Evolutionary conservation across 768 basidiomycete genomes (phyloP), one percentile per base, ranked within the genome.

Genomic region (Collybia nuda): DNA sequence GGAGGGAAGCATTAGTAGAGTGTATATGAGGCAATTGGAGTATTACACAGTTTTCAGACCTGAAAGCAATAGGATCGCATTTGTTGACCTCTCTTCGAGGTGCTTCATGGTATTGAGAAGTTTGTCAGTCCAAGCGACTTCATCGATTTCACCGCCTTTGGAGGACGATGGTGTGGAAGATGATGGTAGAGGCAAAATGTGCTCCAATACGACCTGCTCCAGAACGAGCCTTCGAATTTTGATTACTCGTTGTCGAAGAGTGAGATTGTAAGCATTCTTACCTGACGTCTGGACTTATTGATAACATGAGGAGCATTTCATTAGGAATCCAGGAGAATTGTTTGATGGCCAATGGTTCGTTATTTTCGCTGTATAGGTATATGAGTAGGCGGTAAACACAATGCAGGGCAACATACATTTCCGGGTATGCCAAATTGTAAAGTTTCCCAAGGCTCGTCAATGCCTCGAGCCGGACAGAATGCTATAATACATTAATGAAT

Each of bases 321-420:
- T 86, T 77, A 0, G 97, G 94, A 53, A 99, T 98, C 97, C 97
- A 99, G 0, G 82, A 84, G 61, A 98, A 98, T 40, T 95, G 90
- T 14, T 72, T 60, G 24, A 86, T 76, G 1, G 93, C 93, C 1
- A 80, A 72, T 2, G 77, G 68, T 47, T 93, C 90, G 36, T 84
- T 82, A 52, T 84, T 85, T 64, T 96, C 93, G 55, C 96, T 98
- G 43, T 4, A 39, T 36, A 46, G 21, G 29, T 60, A 17, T 57
- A 52, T 17, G 24, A 44, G 18, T n/a, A 28, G 11, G n/a, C 9
- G 17, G 17, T n/a, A 26, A 43, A 36, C 41, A 43, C 12, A 28
- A 47, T n/a, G 22, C 32, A 36, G 22, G 40, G 45, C 14, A 23
- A 69, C 90, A 51, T 56, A 97, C 93, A 99, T 94, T 65, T 97